Evolutionary conservation across 148 eudicot genomes (phyloP), one percentile per base, ranked within the genome.

Genomic region (Camellia lanceoleosa): DNA sequence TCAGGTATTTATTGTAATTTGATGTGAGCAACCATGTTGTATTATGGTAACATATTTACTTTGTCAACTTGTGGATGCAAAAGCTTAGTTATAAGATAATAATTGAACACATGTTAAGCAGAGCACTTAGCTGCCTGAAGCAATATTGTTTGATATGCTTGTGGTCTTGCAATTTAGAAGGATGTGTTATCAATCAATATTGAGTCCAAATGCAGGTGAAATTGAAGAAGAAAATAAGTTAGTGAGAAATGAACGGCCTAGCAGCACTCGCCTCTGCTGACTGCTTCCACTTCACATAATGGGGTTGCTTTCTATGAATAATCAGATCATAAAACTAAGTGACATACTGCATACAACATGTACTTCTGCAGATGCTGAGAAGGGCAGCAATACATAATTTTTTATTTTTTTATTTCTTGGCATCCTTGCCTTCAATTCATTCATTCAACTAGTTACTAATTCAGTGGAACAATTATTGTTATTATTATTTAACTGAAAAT

Each of bases 1-100:
- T 86, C 98, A 95, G 98, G 98, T 92, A 87, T 30, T 80, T 92
- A 88, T 30, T 80, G 46, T 43, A 43, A 49, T 79, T 79, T 47
- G 19, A 46, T 10, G 16, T 42, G 75, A 54, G 3, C 38, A 13
- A 54, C 44, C 43, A 79, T 43, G 15, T 42, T 59, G 11, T 79
- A 52, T 62, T 71, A 7, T 64, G 61, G 20, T 65, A 23, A 63
- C 46, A 14, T 2, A n/a, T 4, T 30, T 30, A 41, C 30, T 23
- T 65, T 1, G 4, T 5, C 19, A 23, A 42, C 49, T 61, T 46
- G 3, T 5, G 5, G 61, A 61, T 19, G 23, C 44, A 70, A 69
- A 70, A 70, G 61, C 58, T 54, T 20, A 54, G 11, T 77, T 30
- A 56, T 51, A 19, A 19, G 72, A 47, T 38, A 64, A 5, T 67